A percentile compares a stretch with the other conserved stretches of the same genome.
These are phyloP conservation scores for Hypoxylon sp. DNA, from an alignment of 2,329 filamentous ascomycete genomes.

Conservation along the genomic window DNA sequence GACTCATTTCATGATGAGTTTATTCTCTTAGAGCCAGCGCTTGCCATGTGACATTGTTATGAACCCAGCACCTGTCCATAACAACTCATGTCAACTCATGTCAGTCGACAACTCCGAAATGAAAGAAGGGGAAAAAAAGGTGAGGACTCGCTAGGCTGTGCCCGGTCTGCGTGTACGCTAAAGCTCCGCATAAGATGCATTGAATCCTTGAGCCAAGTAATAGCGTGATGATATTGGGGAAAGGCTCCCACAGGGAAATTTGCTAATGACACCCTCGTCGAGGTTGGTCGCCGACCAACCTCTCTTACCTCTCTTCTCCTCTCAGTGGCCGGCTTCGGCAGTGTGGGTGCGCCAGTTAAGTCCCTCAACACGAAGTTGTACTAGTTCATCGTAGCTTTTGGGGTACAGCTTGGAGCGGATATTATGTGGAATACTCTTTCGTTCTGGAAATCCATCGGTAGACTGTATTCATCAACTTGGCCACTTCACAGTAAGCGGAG, in stretches of 20 bases:
- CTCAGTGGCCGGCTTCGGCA: constrained; percentile 31
- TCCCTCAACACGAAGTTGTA: constrained; percentile 24
- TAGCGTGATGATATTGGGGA: constrained; percentile 25
- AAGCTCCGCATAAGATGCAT: constrained; percentile 30
- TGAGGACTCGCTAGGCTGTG: constrained; percentile 19
- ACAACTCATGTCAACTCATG: constrained; percentile 26
- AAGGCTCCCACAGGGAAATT: constrained; percentile 30
- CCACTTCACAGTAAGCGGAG: constrained; percentile 34
- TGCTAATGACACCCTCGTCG: constrained; percentile 36
- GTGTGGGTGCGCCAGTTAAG: constrained; percentile 25
- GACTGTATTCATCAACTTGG: constrained; percentile 5
- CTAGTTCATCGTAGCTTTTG: constrained; percentile 17
- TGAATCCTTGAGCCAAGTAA: constrained; percentile 33
- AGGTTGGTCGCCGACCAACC: constrained; percentile 35
- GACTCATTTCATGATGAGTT: constrained; percentile 12
- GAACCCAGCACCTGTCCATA: constrained; percentile 1
- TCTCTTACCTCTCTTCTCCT: constrained; percentile 20
- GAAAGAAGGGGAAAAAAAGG: constrained; percentile 16
- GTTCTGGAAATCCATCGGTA: constrained; percentile 8
- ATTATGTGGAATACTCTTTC: constrained; percentile 11
- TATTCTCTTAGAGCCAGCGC: background rate
- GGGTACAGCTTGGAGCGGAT: constrained; percentile 3
- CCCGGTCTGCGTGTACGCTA: constrained; percentile 27
- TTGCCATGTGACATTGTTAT: constrained; percentile 2
- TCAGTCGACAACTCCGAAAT: constrained; percentile 26